Percentiles rank a stretch among this genome's conserved stretches.
Evolutionary conservation across 2,329 filamentous ascomycete genomes (phyloP).

Genomic region (Xylariaceae sp.): DNA sequence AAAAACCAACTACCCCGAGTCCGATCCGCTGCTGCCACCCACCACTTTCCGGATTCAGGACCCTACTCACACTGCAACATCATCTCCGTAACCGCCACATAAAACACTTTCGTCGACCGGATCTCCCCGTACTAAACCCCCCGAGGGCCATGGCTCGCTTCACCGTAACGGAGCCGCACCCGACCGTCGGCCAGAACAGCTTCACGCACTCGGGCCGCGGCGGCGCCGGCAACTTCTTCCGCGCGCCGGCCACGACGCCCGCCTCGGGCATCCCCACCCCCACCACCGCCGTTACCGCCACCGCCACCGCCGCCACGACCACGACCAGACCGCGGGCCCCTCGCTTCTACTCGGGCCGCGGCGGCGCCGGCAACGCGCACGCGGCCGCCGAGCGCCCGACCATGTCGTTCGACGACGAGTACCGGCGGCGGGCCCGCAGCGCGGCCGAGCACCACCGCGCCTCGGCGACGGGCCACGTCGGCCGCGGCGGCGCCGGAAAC

Average conservation of each 20-base stretch:
- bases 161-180: slow-evolving; percentile 42
- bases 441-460: too few relatives aligned
- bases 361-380: slow-evolving; percentile 59
- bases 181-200: slow-evolving; percentile 36
- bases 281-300: slow-evolving; percentile 30
- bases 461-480: slow-evolving; percentile 53
- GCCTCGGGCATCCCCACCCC: slow-evolving; percentile 37
- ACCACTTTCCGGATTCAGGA: too few relatives aligned
- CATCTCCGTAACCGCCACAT: too few relatives aligned
- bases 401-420: slow-evolving; percentile 62
- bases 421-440: slow-evolving; percentile 45
- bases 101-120: too few relatives aligned
- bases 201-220: slow-evolving; percentile 48
- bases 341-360: slow-evolving; percentile 58
- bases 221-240: slow-evolving; percentile 49
- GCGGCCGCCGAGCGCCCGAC: slow-evolving; percentile 43
- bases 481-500: slow-evolving; percentile 59
- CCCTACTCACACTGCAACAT: too few relatives aligned
- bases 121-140: background rate
- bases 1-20: too few relatives aligned
- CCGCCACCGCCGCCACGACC: background rate
- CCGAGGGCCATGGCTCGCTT: slow-evolving; percentile 30
- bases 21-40: too few relatives aligned
- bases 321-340: slow-evolving; percentile 29
- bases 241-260: slow-evolving; percentile 33